A percentile compares a stretch with the other conserved stretches of the same genome.
Conservation (phyloP, 2,329 filamentous ascomycete species). For the Diaporthe sp. region DNA sequence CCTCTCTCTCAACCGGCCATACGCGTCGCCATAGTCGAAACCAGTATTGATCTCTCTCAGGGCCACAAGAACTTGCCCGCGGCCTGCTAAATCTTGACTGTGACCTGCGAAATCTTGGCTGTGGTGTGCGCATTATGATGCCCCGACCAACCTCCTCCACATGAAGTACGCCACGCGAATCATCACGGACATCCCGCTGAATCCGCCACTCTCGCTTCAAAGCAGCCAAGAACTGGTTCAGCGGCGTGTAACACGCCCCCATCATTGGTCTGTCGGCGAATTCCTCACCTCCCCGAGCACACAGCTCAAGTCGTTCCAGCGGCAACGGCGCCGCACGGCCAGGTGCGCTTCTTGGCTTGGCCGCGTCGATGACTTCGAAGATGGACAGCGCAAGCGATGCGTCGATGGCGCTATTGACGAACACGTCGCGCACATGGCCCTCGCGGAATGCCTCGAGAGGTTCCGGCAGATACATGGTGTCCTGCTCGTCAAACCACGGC, state of each 20-base stretch:
- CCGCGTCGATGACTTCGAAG: slow-evolving; percentile 32
- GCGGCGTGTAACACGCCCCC: background rate
- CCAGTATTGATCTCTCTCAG: background rate
- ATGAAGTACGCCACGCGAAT: slow-evolving; percentile 33
- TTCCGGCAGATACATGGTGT: background rate
- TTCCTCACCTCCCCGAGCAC: background rate
- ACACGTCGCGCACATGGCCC: slow-evolving; percentile 27
- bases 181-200: slow-evolving; percentile 32
- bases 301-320: slow-evolving; percentile 32
- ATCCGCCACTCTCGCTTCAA: slow-evolving; percentile 36
- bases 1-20: slow-evolving; percentile 21
- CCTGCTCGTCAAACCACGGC: slow-evolving; percentile 36
- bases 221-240: slow-evolving; percentile 5
- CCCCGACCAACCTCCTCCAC: background rate
- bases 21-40: slow-evolving; percentile 19
- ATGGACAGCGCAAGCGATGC: slow-evolving; percentile 33
- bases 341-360: slow-evolving; percentile 5
- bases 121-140: background rate
- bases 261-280: background rate
- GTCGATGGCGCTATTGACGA: slow-evolving; percentile 41
- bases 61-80: too few species aligned
- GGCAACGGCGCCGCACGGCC: background rate
- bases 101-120: too few species aligned
- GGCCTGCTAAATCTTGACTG: too few species aligned
- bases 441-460: background rate